phyloP scores from a whole-genome alignment of 1,284 basidiomycete species.

The Abortiporus biennis region DNA sequence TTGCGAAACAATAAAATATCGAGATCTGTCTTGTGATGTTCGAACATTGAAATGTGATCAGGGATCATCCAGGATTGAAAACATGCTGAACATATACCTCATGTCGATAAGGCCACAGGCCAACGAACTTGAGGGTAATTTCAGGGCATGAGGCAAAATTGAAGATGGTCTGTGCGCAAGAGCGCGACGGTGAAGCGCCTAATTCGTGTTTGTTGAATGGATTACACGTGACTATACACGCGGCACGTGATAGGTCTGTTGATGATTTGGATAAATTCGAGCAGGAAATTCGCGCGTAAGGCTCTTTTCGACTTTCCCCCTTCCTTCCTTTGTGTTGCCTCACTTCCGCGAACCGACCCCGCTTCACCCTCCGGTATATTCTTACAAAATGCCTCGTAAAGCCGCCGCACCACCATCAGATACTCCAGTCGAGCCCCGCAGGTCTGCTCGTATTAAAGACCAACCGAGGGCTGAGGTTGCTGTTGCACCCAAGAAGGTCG shows the following conservation, averaged over 20 bases:
- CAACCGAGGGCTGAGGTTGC: constrained; percentile 49
- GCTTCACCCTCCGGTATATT: constrained; percentile 10
- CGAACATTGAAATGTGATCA: no score
- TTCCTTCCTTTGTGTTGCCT: constrained; percentile 11
- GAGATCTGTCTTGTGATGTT: no score
- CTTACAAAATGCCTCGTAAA: constrained; percentile 59
- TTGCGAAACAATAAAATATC: no score
- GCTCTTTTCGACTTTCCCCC: constrained; percentile 6
- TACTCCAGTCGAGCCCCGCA: constrained; percentile 48
- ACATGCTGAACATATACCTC: no score
- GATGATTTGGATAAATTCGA: constrained; percentile 7
- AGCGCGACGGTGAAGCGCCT: no score
- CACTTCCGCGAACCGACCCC: constrained; percentile 8
- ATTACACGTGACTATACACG: neutral
- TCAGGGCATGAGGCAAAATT: no score
- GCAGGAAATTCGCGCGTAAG: neutral
- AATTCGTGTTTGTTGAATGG: no score
- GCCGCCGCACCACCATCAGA: constrained; percentile 37
- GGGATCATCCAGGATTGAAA: no score
- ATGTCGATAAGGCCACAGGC: no score
- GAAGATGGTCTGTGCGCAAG: no score
- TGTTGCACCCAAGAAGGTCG: constrained; percentile 45
- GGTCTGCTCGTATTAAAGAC: constrained; percentile 69
- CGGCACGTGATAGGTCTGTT: constrained; percentile 7
- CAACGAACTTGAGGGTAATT: no score